Evolutionary conservation across 352 stramenopile genomes (phyloP).

Genomic region (Phytophthora foliorum): DNA sequence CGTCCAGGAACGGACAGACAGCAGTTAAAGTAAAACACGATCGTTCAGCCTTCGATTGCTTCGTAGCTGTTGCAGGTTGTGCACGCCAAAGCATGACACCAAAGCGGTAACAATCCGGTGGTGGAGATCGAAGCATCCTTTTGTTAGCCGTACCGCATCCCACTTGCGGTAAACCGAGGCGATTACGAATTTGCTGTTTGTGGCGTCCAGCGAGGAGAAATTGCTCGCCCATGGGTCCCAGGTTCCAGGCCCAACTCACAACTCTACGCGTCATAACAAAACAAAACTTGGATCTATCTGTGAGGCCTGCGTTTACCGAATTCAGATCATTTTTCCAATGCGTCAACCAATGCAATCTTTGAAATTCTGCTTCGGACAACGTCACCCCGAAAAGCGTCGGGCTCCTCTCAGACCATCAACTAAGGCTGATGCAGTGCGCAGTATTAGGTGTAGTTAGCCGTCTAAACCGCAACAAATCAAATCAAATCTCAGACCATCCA

Average conservation of each 20-base stretch:
- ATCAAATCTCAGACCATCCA: no score
- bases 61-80: no score
- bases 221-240: no score
- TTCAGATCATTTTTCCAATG: slow-evolving; percentile 81
- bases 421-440: no score
- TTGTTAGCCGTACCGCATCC: not conserved
- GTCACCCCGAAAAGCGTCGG: slow-evolving; percentile 80
- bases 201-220: no score
- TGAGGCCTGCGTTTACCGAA: slow-evolving; percentile 61
- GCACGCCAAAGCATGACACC: not conserved
- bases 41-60: not conserved
- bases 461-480: no score
- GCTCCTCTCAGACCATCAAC: slow-evolving; percentile 68
- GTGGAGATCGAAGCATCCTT: not conserved
- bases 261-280: slow-evolving; percentile 82
- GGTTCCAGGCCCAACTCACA: no score
- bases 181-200: not conserved
- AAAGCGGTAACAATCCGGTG: no score
- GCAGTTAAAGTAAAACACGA: slow-evolving; percentile 1
- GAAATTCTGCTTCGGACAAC: slow-evolving; percentile 70
- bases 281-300: slow-evolving; percentile 83
- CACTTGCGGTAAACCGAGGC: not conserved
- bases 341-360: slow-evolving; percentile 75
- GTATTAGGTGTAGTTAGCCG: no score
- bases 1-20: no score